Base-by-base conservation (phyloP, 2,329 filamentous ascomycete genomes). In the Colletotrichum sojae region DNA sequence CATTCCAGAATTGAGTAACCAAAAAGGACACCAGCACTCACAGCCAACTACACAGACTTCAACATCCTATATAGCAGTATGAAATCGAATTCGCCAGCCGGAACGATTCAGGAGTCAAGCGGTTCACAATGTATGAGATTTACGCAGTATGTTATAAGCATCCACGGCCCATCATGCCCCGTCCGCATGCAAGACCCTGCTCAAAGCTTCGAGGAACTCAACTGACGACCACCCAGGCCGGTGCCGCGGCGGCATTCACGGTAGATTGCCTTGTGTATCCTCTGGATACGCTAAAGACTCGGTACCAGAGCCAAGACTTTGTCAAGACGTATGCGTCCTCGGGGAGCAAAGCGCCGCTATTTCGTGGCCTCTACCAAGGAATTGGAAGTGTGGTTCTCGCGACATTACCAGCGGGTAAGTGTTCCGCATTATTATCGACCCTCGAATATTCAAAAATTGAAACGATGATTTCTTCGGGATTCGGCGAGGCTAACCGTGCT, bases 181-280 rank as follows among this genome's bases (percentile, higher is more conserved):
- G 31, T 12, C 31, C 10, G 31, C 31, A 10, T 36, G 31, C 31
- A 36, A 36, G 31, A 36, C 31, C 31, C 31, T 36, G 31, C 6
- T 2, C 8, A 36, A 9, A 10, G 8, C 8, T 10, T 10, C 16
- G 13, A 43, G n/a, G 27, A 10, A 18, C 18, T 27, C 16, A 18
- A 22, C 56, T 51, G 12, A 66, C 59, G n/a, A 36, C 6, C 10
- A 4, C 3, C 5, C 67, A 96, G 93, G 94, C 94, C 54, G 94
- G 94, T 64, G 94, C 94, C 62, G 87, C 92, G 62, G 94, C 94
- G 71, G 95, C 94, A 27, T 94, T 97, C 77, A 91, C 92, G 1
- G 92, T 97, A 65, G 94, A 97, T 78, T 84, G 97, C 56, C 84
- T 97, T 16, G 89, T 97, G 43, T 97, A 96, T 75, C 95, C 94